Evolutionary conservation across 164 flowering plant species (phyloP), one percentile per base, ranked within the genome.

Genomic region (Stephania japonica): DNA sequence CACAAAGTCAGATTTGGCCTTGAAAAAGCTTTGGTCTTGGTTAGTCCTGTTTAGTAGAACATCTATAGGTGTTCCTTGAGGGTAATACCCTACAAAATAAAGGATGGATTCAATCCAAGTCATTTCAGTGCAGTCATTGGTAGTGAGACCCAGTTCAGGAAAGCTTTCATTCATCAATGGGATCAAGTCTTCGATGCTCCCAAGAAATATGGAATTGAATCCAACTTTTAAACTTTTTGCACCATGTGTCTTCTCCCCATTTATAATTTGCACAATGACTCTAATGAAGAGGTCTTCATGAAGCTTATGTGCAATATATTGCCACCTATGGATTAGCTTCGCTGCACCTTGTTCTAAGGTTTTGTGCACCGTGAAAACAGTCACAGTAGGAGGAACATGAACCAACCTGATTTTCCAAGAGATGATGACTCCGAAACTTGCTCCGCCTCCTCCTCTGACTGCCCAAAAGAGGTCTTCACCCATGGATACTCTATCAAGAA

Each of bases 391-490:
- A 24, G 72, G 72, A 50, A 70, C 72, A 24, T 23, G 42, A 70
- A 70, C 72, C 64, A 70, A 50, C 61, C 26, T 49, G 32, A 70
- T 70, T 32, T 70, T 70, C 72, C 72, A 70, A 6, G 72, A 70
- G 8, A 70, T 32, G 26, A 70, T 70, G 10, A 70, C 63, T 16
- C 72, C 72, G 53, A 70, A 70, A 23, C 72, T 70, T 12, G 63
- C 38, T 44, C 71, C 72, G 49, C 72, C 72, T 11, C 72, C 72
- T 6, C 72, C 72, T 49, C 72, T 49, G 13, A 70, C 53, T 25
- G 72, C 72, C 72, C 72, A 70, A 49, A 70, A 70, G 42, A 70
- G 63, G 53, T 50, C 63, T n/a, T 70, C 72, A 10, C 72, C 72
- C 63, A 50, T 50, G 42, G 72, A 16, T 70, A 13, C 16, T 70